A percentile compares a stretch with the other conserved stretches of the same genome.
Conservation (phyloP, 2,329 filamentous ascomycete species). For the Talaromyces sp. region DNA sequence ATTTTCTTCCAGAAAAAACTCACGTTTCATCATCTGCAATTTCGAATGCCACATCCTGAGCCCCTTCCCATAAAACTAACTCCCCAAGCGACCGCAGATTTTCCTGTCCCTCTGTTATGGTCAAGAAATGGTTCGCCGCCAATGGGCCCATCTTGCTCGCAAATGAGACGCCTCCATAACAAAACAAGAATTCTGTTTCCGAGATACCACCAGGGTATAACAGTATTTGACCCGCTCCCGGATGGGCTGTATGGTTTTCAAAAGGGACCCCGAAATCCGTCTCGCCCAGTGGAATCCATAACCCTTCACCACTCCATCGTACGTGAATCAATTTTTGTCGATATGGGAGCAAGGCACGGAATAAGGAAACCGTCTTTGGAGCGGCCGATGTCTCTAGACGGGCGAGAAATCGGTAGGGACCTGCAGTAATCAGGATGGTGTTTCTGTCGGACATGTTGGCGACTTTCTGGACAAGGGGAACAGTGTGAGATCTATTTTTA, state of each 20-base stretch:
- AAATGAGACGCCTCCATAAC: constrained; percentile 20
- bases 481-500: not conserved
- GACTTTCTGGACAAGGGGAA: not conserved
- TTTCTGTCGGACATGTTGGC: constrained; percentile 2
- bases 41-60: constrained; percentile 21
- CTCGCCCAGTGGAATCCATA: constrained; percentile 23
- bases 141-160: constrained; percentile 22
- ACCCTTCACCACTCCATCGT: constrained; percentile 22
- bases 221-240: constrained; percentile 18
- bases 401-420: constrained; percentile 14
- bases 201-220: constrained; percentile 20
- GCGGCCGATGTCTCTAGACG: constrained; percentile 13
- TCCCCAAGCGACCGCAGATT: constrained; percentile 18
- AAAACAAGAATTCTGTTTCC: constrained; percentile 21
- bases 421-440: constrained; percentile 13
- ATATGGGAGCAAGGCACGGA: constrained; percentile 20
- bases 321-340: constrained; percentile 22
- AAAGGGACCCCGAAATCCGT: constrained; percentile 18
- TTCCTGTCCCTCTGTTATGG: constrained; percentile 19
- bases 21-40: constrained; percentile 16
- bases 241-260: constrained; percentile 21
- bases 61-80: constrained; percentile 20
- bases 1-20: not conserved
- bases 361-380: constrained; percentile 18
- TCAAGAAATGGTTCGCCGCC: constrained; percentile 23